These are phyloP conservation scores for Candolleomyces efflorescens DNA, from an alignment of 768 basidiomycete genomes.

Conservation along the genomic window DNA sequence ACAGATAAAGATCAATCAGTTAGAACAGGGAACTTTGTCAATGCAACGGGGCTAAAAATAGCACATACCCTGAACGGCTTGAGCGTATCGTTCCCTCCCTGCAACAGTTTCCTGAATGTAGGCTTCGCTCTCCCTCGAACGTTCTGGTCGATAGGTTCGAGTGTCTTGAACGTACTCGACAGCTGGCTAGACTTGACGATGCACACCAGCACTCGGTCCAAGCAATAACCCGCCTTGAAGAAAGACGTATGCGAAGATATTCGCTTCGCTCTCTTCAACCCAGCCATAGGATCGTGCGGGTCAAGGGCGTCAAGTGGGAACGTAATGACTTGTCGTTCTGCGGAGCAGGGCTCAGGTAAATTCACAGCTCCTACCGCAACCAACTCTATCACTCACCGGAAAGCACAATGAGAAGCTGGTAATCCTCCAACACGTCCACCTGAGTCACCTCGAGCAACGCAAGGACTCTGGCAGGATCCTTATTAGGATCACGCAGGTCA, in stretches of 20 bases:
- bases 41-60: background rate
- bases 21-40: background rate
- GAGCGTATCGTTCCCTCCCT: conserved; percentile 92
- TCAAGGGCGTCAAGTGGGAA: conserved; percentile 94
- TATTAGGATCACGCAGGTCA: conserved; percentile 70
- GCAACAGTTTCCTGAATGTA: conserved; percentile 91
- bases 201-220: conserved; percentile 89
- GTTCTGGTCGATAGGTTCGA: conserved; percentile 94
- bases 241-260: conserved; percentile 96
- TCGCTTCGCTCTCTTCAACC: conserved; percentile 89
- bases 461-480: conserved; percentile 87
- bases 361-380: background rate
- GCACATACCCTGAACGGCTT: conserved; percentile 77
- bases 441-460: conserved; percentile 87
- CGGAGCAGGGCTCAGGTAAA: background rate
- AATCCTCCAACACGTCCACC: conserved; percentile 95
- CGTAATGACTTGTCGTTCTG: conserved; percentile 94
- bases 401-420: conserved; percentile 94
- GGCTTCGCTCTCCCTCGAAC: conserved; percentile 76
- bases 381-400: conserved; percentile 57
- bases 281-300: conserved; percentile 83
- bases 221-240: conserved; percentile 94
- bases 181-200: conserved; percentile 94
- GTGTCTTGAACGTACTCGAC: conserved; percentile 95
- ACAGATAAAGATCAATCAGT: background rate